A percentile compares a stretch with the other conserved stretches of the same genome.
phyloP scores from a whole-genome alignment of 2,329 filamentous ascomycete species.

The Aureobasidium melanogenum region DNA sequence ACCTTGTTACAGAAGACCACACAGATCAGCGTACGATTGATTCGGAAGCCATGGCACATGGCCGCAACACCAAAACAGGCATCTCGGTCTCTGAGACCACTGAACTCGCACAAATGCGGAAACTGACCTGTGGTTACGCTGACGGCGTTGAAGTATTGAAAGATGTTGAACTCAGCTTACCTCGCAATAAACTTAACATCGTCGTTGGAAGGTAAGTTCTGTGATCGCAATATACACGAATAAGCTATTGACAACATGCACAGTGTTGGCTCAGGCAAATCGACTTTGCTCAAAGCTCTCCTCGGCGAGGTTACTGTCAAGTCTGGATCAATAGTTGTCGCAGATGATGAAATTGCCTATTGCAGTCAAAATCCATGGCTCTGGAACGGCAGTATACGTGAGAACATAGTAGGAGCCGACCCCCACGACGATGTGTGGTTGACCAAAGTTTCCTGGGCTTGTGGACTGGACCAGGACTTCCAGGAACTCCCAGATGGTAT shows the following conservation, averaged over 20 bases:
- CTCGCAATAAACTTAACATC: slow-evolving; percentile 15
- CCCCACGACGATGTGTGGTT: slow-evolving; percentile 63
- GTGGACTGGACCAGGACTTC: slow-evolving; percentile 66
- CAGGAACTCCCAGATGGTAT: slow-evolving; percentile 70
- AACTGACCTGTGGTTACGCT: slow-evolving; percentile 11
- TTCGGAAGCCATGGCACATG: background rate
- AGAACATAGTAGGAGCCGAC: slow-evolving; percentile 72
- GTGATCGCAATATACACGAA: background rate
- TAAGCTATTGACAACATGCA: background rate
- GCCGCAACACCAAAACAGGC: background rate
- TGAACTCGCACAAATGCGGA: background rate
- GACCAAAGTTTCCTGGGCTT: slow-evolving; percentile 59
- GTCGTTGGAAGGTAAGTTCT: slow-evolving; percentile 14
- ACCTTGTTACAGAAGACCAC: slow-evolving; percentile 14
- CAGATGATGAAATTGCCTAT: slow-evolving; percentile 13
- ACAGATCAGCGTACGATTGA: slow-evolving; percentile 1
- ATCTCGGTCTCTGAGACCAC: background rate
- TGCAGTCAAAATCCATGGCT: slow-evolving; percentile 49
- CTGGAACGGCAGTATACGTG: slow-evolving; percentile 67
- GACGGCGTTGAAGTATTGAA: slow-evolving; percentile 9
- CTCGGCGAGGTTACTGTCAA: slow-evolving; percentile 13
- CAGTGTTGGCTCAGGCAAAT: slow-evolving; percentile 18
- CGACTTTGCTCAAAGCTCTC: slow-evolving; percentile 14
- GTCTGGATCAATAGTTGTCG: slow-evolving; percentile 8
- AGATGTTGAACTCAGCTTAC: slow-evolving; percentile 10